phyloP scores from a whole-genome alignment of 805 yeast species.

The Pichia membranifaciens region DNA sequence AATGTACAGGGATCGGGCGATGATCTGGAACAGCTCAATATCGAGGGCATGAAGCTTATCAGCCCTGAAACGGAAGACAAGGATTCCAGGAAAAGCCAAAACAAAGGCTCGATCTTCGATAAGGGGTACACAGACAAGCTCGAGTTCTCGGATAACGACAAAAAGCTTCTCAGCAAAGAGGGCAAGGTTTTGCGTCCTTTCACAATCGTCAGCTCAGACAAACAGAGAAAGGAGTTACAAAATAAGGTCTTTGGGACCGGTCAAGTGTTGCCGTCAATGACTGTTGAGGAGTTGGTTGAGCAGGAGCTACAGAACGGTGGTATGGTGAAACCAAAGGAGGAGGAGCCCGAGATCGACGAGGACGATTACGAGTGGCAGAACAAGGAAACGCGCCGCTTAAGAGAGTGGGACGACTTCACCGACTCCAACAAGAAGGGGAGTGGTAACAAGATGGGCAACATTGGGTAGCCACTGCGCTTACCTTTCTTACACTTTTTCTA shows the following conservation, averaged over 20 bases:
- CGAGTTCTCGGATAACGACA: slow-evolving; percentile 39
- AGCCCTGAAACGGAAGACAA: slow-evolving; percentile 6
- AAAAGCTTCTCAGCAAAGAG: slow-evolving; percentile 49
- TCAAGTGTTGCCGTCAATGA: slow-evolving; percentile 87
- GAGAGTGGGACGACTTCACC: slow-evolving; percentile 91
- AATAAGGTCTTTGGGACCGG: slow-evolving; percentile 83
- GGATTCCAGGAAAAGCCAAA: slow-evolving; percentile 11
- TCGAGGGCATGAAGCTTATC: slow-evolving; percentile 9
- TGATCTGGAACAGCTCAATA: slow-evolving; percentile 15
- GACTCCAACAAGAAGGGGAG: slow-evolving; percentile 84
- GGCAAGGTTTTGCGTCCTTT: slow-evolving; percentile 86
- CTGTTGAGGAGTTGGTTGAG: slow-evolving; percentile 86
- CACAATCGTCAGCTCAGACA: slow-evolving; percentile 50
- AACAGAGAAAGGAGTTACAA: slow-evolving; percentile 46
- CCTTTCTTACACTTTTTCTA: too few species aligned
- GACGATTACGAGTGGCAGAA: slow-evolving; percentile 65
- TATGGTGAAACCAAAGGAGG: slow-evolving; percentile 47
- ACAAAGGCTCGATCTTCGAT: slow-evolving; percentile 22
- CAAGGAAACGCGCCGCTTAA: slow-evolving; percentile 61
- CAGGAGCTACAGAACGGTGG: slow-evolving; percentile 83
- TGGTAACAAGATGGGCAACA: slow-evolving; percentile 71
- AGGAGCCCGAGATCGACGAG: slow-evolving; percentile 37
- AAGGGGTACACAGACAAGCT: slow-evolving; percentile 55
- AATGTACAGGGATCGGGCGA: slow-evolving; percentile 28
- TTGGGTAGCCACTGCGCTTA: too few species aligned